Evolutionary conservation across 805 yeast species (phyloP).

Genomic region (Teunomyces pallodes): DNA sequence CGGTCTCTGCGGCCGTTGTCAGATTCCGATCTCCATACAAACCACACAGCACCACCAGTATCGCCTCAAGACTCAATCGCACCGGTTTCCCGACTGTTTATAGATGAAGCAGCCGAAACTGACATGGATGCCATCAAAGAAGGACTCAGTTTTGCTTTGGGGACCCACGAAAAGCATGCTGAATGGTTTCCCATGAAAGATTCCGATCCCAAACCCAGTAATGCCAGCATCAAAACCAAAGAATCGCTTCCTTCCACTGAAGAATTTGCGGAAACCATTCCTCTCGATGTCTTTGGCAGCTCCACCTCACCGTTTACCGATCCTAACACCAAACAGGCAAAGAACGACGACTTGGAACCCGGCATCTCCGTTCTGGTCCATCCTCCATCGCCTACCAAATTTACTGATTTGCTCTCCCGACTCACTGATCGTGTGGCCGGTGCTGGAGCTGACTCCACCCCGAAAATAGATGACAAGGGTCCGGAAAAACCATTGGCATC

Average conservation of each 20-base stretch:
- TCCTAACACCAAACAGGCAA: background rate
- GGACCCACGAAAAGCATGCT: slow-evolving; percentile 19
- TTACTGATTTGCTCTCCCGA: slow-evolving; percentile 24
- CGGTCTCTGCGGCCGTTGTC: background rate
- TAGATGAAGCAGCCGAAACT: slow-evolving; percentile 25
- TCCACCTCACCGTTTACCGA: slow-evolving; percentile 6
- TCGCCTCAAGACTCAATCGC: background rate
- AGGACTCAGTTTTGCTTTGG: slow-evolving; percentile 35
- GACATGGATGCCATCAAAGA: slow-evolving; percentile 32
- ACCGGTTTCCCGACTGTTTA: slow-evolving; percentile 11
- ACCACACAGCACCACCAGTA: background rate
- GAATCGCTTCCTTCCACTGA: background rate
- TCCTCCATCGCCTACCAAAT: slow-evolving; percentile 18
- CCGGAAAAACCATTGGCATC: slow-evolving; percentile 2
- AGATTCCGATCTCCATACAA: background rate
- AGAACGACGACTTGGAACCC: slow-evolving; percentile 14
- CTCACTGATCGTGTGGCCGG: slow-evolving; percentile 39
- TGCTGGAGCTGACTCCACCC: slow-evolving; percentile 15
- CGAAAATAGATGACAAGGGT: background rate
- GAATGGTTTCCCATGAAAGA: slow-evolving; percentile 30
- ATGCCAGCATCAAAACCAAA: slow-evolving; percentile 2
- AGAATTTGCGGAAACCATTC: slow-evolving; percentile 17
- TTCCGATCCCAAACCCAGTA: background rate
- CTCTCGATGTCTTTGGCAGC: slow-evolving; percentile 11
- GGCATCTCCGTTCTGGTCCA: slow-evolving; percentile 13